Evolutionary conservation across 1,284 basidiomycete genomes (phyloP).

Genomic region (Melanopsichium pennsylvanicum): DNA sequence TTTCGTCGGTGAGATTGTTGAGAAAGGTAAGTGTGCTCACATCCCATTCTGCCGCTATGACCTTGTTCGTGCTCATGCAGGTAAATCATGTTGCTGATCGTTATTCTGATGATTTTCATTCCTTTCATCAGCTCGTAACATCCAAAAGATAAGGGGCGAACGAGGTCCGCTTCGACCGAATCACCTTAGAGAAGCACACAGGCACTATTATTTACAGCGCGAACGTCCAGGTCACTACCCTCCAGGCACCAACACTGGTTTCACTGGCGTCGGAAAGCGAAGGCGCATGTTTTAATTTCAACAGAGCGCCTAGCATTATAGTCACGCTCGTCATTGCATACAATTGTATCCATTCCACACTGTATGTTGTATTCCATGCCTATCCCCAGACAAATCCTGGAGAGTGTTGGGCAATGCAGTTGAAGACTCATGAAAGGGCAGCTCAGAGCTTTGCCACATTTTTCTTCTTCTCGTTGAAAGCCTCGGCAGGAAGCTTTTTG

Average conservation of each 20-base stretch:
- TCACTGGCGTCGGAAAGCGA: constrained; percentile 53
- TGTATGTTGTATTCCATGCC: not conserved
- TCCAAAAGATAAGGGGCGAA: constrained; percentile 77
- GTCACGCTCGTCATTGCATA: too few species aligned
- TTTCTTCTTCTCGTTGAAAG: constrained; percentile 26
- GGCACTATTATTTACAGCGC: constrained; percentile 80
- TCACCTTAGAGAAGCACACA: constrained; percentile 85
- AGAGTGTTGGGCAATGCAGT: too few species aligned
- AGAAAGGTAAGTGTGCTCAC: constrained; percentile 80
- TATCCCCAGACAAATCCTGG: not conserved
- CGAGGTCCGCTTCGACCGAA: constrained; percentile 80
- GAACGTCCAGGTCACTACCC: constrained; percentile 67
- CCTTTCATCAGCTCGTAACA: constrained; percentile 72
- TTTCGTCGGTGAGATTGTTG: constrained; percentile 89
- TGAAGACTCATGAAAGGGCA: too few species aligned
- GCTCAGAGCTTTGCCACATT: constrained; percentile 27
- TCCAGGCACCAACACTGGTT: constrained; percentile 48
- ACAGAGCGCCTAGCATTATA: too few species aligned
- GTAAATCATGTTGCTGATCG: too few species aligned
- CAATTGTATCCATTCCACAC: too few species aligned
- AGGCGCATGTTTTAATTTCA: constrained; percentile 58
- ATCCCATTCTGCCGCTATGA: too few species aligned
- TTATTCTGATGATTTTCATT: too few species aligned
- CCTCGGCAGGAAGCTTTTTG: constrained; percentile 37
- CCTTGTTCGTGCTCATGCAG: too few species aligned